Evolutionary conservation across 495 filamentous ascomycete species (phyloP).

Genomic region (Oidiodendron maius): DNA sequence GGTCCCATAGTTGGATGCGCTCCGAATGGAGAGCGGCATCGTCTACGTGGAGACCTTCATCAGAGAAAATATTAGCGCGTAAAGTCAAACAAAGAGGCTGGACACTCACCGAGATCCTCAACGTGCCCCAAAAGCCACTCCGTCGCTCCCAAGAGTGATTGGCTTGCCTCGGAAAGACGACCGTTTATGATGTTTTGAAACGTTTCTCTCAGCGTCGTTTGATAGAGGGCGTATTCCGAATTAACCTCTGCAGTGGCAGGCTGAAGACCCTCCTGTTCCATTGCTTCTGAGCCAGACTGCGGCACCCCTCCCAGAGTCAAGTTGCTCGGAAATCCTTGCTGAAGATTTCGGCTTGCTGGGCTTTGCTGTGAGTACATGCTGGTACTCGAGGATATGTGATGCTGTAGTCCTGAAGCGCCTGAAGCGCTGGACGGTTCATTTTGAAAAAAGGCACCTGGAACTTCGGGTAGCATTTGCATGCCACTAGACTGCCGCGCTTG

Average conservation of each 20-base stretch:
- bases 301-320: constrained; percentile 32
- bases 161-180: constrained; percentile 65
- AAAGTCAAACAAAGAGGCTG: constrained; percentile 20
- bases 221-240: constrained; percentile 70
- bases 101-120: constrained; percentile 70
- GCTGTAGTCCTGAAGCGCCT: constrained; percentile 30
- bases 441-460: constrained; percentile 71
- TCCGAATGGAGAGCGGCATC: constrained; percentile 64
- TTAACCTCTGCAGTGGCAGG: constrained; percentile 41
- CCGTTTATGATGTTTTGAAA: constrained; percentile 72
- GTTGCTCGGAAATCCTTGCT: constrained; percentile 35
- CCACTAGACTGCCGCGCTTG: constrained; percentile 65
- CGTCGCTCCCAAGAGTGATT: constrained; percentile 70
- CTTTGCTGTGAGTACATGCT: constrained; percentile 47
- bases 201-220: constrained; percentile 62
- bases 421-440: constrained; percentile 54
- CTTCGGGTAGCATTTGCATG: constrained; percentile 62
- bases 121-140: constrained; percentile 81
- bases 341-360: constrained; percentile 20
- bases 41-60: constrained; percentile 48
- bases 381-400: constrained; percentile 18
- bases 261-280: constrained; percentile 32
- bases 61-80: constrained; percentile 18
- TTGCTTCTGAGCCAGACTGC: constrained; percentile 32
- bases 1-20: constrained; percentile 79